Conservation (phyloP, 257 asterid species). For the Linderniella brevidens region DNA sequence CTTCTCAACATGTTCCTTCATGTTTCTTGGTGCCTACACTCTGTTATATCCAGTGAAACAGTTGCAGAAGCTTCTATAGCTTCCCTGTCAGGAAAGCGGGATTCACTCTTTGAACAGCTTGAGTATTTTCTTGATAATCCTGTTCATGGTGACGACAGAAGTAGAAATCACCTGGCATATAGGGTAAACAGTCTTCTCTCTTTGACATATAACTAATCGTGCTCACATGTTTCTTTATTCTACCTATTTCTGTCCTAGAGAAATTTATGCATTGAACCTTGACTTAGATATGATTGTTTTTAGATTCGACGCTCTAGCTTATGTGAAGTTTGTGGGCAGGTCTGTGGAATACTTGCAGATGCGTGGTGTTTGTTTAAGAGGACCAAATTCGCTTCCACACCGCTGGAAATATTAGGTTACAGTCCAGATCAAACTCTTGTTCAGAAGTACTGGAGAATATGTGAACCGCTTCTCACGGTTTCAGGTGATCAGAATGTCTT, state of each 20-base stretch:
- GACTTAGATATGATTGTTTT: neutral
- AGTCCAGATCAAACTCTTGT: conserved; percentile 40
- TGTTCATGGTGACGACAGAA: conserved; percentile 24
- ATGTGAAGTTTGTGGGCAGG: conserved; percentile 24
- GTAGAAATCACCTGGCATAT: conserved; percentile 51
- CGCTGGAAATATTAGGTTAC: conserved; percentile 59
- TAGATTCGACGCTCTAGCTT: neutral
- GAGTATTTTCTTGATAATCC: conserved; percentile 35
- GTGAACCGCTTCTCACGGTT: conserved; percentile 54
- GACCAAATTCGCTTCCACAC: conserved; percentile 42
- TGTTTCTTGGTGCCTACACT: conserved; percentile 74
- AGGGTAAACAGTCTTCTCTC: conserved; percentile 32
- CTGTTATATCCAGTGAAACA: conserved; percentile 42
- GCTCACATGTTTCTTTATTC: neutral
- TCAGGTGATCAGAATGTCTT: conserved; percentile 42
- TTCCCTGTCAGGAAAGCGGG: conserved; percentile 50
- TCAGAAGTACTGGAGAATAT: conserved; percentile 65
- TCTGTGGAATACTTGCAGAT: conserved; percentile 63
- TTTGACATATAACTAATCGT: conserved; percentile 1
- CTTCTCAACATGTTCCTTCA: conserved; percentile 90
- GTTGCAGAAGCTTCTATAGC: conserved; percentile 51
- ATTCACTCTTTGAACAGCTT: conserved; percentile 64
- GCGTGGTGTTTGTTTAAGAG: conserved; percentile 73
- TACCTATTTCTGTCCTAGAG: no score
- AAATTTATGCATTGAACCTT: neutral